These are phyloP conservation scores for Leucosporidium scottii DNA, from an alignment of 768 basidiomycete genomes.

Conservation along the genomic window DNA sequence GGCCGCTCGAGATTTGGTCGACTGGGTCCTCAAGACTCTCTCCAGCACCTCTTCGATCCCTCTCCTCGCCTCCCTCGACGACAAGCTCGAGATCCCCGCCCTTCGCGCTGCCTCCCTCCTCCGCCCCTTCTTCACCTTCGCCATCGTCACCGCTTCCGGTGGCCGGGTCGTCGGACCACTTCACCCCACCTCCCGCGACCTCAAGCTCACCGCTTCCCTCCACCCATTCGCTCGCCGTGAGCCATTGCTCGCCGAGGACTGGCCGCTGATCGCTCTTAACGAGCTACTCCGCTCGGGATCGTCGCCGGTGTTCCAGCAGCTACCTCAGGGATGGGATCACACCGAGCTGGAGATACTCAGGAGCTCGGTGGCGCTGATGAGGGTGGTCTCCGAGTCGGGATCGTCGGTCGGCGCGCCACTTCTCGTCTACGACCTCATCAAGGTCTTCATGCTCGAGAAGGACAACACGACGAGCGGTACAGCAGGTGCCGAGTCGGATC, in stretches of 20 bases:
- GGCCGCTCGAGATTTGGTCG: slow-evolving; percentile 47
- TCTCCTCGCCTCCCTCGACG: background rate
- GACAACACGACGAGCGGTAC: slow-evolving; percentile 51
- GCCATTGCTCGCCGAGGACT: slow-evolving; percentile 53
- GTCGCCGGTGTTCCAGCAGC: slow-evolving; percentile 59
- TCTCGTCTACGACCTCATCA: slow-evolving; percentile 73
- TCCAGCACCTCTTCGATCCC: background rate
- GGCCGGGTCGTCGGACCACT: slow-evolving; percentile 22
- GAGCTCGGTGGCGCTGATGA: slow-evolving; percentile 55
- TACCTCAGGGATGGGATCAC: slow-evolving; percentile 66
- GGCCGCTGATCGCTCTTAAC: slow-evolving; percentile 62
- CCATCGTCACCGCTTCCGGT: slow-evolving; percentile 14
- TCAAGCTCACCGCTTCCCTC: slow-evolving; percentile 50
- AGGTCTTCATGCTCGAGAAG: slow-evolving; percentile 92
- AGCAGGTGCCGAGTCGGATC: slow-evolving; percentile 48
- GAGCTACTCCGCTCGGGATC: slow-evolving; percentile 74
- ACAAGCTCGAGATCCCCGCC: slow-evolving; percentile 5
- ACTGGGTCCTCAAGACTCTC: slow-evolving; percentile 1
- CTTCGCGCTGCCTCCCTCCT: slow-evolving; percentile 3
- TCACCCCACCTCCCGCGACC: slow-evolving; percentile 46
- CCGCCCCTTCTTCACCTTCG: slow-evolving; percentile 20
- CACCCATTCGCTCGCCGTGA: slow-evolving; percentile 44
- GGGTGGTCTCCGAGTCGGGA: background rate
- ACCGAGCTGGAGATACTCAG: slow-evolving; percentile 72
- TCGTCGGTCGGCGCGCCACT: background rate